Evolutionary conservation across 192 early-diverging fungal species (phyloP).

Genomic region (Backusella psychrophila): DNA sequence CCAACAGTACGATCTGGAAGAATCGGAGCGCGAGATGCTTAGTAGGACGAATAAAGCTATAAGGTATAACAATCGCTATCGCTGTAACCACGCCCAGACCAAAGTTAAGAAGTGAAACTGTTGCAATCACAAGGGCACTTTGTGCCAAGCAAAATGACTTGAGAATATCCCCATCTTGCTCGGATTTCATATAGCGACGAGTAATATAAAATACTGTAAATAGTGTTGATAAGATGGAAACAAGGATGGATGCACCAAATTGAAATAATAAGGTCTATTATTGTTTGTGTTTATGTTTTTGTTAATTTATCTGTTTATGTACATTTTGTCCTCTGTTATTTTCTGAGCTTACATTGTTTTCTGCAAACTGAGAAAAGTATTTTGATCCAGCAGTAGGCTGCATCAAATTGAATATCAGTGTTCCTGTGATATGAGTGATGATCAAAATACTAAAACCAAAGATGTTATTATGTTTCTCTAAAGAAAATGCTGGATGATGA

Average conservation of each 20-base stretch:
- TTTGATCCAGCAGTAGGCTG: slow-evolving; percentile 25
- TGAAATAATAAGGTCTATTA: slow-evolving; percentile 8
- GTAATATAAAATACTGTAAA: slow-evolving; percentile 27
- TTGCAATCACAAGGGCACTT: slow-evolving; percentile 59
- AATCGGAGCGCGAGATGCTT: slow-evolving; percentile 13
- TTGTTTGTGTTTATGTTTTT: neutral
- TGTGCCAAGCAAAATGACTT: slow-evolving; percentile 52
- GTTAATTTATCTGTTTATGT: neutral
- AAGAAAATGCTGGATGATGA: slow-evolving; percentile 25
- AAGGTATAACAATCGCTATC: slow-evolving; percentile 57
- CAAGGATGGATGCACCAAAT: slow-evolving; percentile 23
- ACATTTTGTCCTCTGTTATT: neutral
- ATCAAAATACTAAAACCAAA: slow-evolving; percentile 31
- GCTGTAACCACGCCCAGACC: slow-evolving; percentile 63
- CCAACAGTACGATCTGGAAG: slow-evolving; percentile 47
- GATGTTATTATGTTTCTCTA: slow-evolving; percentile 20
- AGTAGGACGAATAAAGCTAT: slow-evolving; percentile 53
- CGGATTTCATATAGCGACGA: slow-evolving; percentile 27
- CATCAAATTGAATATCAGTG: slow-evolving; percentile 35
- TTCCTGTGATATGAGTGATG: slow-evolving; percentile 29
- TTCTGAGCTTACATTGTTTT: neutral
- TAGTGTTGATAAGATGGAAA: slow-evolving; percentile 20
- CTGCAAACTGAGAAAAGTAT: neutral
- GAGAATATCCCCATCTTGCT: slow-evolving; percentile 56
- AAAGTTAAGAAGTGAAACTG: slow-evolving; percentile 71